A percentile compares a stretch with the other conserved stretches of the same genome.
Evolutionary conservation across 345 rosid species (phyloP).

Genomic region (Gossypium rotundifolium): DNA sequence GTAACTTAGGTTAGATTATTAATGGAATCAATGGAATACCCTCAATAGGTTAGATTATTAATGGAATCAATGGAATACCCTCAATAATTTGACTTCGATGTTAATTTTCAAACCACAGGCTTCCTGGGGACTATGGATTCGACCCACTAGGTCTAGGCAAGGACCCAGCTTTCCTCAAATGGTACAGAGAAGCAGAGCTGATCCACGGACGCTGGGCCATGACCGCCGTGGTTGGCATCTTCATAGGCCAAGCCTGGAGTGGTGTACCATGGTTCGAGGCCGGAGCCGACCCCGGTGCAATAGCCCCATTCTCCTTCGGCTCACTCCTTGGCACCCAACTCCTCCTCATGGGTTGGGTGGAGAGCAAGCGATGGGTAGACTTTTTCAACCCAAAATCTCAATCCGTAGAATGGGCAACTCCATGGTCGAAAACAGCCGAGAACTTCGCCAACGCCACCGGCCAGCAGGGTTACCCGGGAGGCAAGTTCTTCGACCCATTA

Average conservation of each 20-base stretch:
- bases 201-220: conserved; percentile 98
- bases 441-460: conserved; percentile 82
- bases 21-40: too few species aligned
- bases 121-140: conserved; percentile 87
- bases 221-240: conserved; percentile 82
- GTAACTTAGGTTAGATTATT: too few species aligned
- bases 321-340: conserved; percentile 83
- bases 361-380: conserved; percentile 95
- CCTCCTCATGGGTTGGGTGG: conserved; percentile 98
- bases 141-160: conserved; percentile 92
- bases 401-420: conserved; percentile 93
- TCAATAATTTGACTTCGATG: too few species aligned
- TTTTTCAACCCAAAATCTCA: conserved; percentile 95
- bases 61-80: too few species aligned
- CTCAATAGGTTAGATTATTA: too few species aligned
- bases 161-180: conserved; percentile 89
- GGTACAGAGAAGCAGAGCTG: conserved; percentile 97
- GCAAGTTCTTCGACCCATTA: conserved; percentile 89
- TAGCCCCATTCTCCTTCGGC: conserved; percentile 91
- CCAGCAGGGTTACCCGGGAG: conserved; percentile 90
- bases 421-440: conserved; percentile 86
- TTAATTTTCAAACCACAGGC: conserved; percentile 31
- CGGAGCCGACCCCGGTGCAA: conserved; percentile 76
- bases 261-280: conserved; percentile 98
- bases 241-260: conserved; percentile 93